phyloP scores from a whole-genome alignment of 148 eudicot genomes.

The Drosera capensis region DNA sequence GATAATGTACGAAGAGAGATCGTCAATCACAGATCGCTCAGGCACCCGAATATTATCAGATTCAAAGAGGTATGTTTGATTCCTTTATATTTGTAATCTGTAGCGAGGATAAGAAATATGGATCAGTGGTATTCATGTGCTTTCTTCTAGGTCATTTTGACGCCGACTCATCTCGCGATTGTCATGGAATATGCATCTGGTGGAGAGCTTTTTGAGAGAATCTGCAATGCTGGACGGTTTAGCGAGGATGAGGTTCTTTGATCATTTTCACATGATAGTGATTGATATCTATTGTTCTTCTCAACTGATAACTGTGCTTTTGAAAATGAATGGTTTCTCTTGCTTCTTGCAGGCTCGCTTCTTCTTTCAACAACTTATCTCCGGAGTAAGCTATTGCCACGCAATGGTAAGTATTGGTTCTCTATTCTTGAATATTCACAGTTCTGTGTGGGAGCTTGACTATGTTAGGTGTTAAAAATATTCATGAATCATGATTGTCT shows the following conservation, averaged over 20 bases:
- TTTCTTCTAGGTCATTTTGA: constrained; percentile 43
- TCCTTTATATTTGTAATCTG: background rate
- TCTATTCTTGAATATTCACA: background rate
- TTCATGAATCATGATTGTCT: background rate
- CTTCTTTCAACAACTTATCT: constrained; percentile 85
- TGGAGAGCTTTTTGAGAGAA: constrained; percentile 86
- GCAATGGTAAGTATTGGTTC: constrained; percentile 43
- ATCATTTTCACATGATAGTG: background rate
- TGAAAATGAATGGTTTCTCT: too few species aligned
- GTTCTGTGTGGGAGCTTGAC: too few species aligned
- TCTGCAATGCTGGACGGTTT: constrained; percentile 79
- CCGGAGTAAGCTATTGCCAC: constrained; percentile 96
- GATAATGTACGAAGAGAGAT: constrained; percentile 89
- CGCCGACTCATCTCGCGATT: constrained; percentile 89
- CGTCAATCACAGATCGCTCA: constrained; percentile 72
- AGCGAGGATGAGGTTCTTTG: constrained; percentile 76
- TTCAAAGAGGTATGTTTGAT: constrained; percentile 57
- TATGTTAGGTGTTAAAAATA: too few species aligned
- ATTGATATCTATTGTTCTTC: background rate
- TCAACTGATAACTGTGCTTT: background rate
- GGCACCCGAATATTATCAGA: constrained; percentile 86
- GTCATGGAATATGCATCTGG: constrained; percentile 98
- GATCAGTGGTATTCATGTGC: background rate
- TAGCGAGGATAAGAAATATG: background rate
- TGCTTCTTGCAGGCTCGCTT: constrained; percentile 57